These are phyloP conservation scores for Cicer chorassanicum DNA, from an alignment of 306 rosid species.

Conservation along the genomic window DNA sequence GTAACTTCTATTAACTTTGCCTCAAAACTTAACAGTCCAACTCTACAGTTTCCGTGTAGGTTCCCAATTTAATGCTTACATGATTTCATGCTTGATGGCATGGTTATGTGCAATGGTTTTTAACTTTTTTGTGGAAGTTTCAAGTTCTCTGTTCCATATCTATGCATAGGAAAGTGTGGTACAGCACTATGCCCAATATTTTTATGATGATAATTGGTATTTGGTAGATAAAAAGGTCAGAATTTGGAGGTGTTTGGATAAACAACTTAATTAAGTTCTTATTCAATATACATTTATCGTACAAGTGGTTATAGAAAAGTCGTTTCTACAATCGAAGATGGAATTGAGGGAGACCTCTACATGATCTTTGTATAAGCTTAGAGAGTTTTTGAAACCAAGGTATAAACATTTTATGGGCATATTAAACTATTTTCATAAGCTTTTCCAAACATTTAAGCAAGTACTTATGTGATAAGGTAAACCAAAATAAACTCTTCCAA, in stretches of 20 bases:
- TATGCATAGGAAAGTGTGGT: background rate
- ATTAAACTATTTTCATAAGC: background rate
- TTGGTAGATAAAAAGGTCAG: background rate
- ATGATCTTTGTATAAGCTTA: background rate
- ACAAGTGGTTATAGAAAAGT: background rate
- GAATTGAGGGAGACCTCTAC: background rate
- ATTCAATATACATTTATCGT: background rate
- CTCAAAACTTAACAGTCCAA: conserved; percentile 1
- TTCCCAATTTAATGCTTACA: conserved; percentile 3
- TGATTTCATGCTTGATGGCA: conserved; percentile 5
- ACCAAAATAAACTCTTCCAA: background rate
- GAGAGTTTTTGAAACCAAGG: background rate
- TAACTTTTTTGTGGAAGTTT: background rate
- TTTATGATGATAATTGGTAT: background rate
- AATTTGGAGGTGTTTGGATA: background rate
- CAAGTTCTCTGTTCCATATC: conserved; percentile 5
- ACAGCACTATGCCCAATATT: conserved; percentile 7
- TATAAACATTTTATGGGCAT: background rate
- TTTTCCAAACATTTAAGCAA: background rate
- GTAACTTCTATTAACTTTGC: conserved; percentile 11
- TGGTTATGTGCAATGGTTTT: background rate
- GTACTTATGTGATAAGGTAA: background rate
- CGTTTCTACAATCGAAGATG: background rate
- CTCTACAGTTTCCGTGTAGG: background rate
- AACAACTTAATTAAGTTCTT: background rate